Base-by-base conservation (phyloP, 1,284 basidiomycete species). In the Polyporus tsugae region DNA sequence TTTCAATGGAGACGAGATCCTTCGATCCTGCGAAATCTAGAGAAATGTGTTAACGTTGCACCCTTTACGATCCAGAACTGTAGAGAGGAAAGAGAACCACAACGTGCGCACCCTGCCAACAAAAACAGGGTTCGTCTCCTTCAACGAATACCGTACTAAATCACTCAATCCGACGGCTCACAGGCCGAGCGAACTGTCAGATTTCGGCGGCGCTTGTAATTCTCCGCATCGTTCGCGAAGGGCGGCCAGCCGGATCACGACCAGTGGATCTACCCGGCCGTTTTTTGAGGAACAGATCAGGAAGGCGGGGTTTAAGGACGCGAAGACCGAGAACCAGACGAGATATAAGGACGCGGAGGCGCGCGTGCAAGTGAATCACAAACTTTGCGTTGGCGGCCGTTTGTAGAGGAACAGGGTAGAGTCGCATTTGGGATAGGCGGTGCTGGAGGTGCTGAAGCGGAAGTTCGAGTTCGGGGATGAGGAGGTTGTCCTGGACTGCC, bases 271-370 rank as follows among this genome's bases (percentile, higher is more conserved):
- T 17, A 13, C 22, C 62, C 62, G 1, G 49, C n/a, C 33, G 49
- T 63, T 36, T 52, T 63, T 63, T 38, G 62, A 63, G 52, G 52
- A 6, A 25, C 39, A 29, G 22, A 38, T 63, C 19, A n/a, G 62
- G 6, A 29, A 63, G 15, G 62, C 62, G 22, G 62, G 62, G 5
- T 63, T 63, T 6, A 29, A 29, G 52, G 38, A 63, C 38, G 38
- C 57, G 36, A 19, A 19, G 36, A 63, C 52, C 38, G 17, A 7
- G 62, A 55, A 57, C 62, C 22, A 5, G 62, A 63, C 62, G 39
- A 38, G 39, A 22, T 42, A 53, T 22, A 19, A 36, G 62, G 25
- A 39, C 52, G 52, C 52, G 49, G 62, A 53, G 38, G 62, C 22
- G 52, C 42, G 38, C 65, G 4, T 70, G 63, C 66, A 11, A 15